Percentiles rank a stretch among this genome's conserved stretches.
Evolutionary conservation across 2,329 filamentous ascomycete species (phyloP).

Genomic region (Scolecobasidium constrictum): DNA sequence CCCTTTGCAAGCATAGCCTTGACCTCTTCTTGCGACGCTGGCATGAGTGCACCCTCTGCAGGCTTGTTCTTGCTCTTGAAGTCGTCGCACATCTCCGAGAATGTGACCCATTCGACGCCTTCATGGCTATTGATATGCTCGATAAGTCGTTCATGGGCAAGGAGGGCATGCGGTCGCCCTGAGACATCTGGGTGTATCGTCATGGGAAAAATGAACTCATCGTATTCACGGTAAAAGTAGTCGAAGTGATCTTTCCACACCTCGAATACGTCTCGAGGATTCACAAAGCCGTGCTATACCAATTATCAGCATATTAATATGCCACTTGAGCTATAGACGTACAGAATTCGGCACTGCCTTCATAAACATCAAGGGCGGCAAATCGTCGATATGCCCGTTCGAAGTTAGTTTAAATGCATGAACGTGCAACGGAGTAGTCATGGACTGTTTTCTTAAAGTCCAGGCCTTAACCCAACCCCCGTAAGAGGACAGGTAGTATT

Average conservation of each 20-base stretch:
- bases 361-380: conserved; percentile 64
- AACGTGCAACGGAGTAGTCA: too few relatives aligned
- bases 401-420: too few relatives aligned
- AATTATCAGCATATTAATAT: not conserved
- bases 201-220: conserved; percentile 68
- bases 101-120: conserved; percentile 56
- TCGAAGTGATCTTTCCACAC: conserved; percentile 58
- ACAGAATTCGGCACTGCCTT: conserved; percentile 50
- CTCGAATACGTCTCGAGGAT: conserved; percentile 49
- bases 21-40: conserved; percentile 43
- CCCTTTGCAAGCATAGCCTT: conserved; percentile 30
- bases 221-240: conserved; percentile 67
- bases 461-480: too few relatives aligned
- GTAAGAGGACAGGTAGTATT: too few relatives aligned
- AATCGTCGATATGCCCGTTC: conserved; percentile 33
- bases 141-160: conserved; percentile 65
- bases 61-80: conserved; percentile 57
- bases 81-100: conserved; percentile 60
- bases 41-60: conserved; percentile 49
- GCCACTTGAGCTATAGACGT: not conserved
- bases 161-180: conserved; percentile 58
- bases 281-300: conserved; percentile 44
- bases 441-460: too few relatives aligned
- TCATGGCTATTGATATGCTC: conserved; percentile 56
- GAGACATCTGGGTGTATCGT: conserved; percentile 59